A percentile compares a stretch with the other conserved stretches of the same genome.
These are phyloP conservation scores for Cladosporium oxysporum DNA, from an alignment of 2,329 filamentous ascomycete species.

Conservation along the genomic window DNA sequence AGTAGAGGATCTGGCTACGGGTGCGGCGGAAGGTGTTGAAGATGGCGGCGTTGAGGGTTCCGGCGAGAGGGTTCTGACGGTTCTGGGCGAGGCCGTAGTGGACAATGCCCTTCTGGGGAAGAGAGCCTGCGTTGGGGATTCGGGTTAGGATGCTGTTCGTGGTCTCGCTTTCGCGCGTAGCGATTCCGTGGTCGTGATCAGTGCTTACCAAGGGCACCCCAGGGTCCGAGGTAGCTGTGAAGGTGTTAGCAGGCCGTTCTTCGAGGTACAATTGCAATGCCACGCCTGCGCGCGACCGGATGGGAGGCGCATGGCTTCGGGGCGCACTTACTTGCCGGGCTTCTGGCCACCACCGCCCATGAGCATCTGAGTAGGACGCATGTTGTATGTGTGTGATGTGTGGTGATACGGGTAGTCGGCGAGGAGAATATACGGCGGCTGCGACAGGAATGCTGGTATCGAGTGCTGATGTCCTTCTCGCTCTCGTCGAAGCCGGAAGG, in stretches of 20 bases:
- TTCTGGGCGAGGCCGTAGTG: conserved; percentile 81
- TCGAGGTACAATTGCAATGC: background rate
- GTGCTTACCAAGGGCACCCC: conserved; percentile 71
- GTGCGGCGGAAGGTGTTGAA: conserved; percentile 95
- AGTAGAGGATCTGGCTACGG: conserved; percentile 84
- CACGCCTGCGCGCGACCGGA: background rate
- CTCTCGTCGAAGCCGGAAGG: conserved; percentile 15
- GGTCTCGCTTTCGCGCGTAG: background rate
- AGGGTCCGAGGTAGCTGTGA: conserved; percentile 69
- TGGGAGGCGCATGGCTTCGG: background rate
- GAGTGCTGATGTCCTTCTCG: conserved; percentile 13
- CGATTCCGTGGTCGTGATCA: background rate
- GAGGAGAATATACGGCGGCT: conserved; percentile 3
- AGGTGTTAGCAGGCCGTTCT: background rate
- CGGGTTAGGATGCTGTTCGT: background rate
- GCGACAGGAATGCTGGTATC: conserved; percentile 7
- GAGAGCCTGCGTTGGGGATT: conserved; percentile 41
- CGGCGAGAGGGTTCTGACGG: conserved; percentile 84
- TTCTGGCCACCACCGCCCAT: conserved; percentile 40
- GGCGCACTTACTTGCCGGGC: conserved; percentile 43
- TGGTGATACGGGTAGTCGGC: background rate
- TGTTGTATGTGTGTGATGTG: conserved; percentile 29
- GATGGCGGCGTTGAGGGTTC: conserved; percentile 74
- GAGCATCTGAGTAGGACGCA: conserved; percentile 41
- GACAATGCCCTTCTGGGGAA: conserved; percentile 61